Evolutionary conservation across 495 filamentous ascomycete species (phyloP).

Genomic region (Chaetomium tenue): DNA sequence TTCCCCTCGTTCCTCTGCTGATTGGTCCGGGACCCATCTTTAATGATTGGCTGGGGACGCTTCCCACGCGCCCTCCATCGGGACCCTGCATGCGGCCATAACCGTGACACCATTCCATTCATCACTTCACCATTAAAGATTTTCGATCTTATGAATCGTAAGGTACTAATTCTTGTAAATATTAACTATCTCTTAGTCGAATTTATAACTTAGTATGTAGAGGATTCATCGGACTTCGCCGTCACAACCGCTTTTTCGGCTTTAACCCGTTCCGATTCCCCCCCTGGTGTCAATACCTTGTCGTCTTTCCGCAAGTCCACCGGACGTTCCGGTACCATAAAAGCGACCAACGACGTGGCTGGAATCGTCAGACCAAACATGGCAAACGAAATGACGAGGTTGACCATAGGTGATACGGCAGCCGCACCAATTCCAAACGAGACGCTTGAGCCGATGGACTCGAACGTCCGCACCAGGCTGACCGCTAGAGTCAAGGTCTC

Average conservation of each 20-base stretch:
- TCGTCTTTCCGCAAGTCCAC: slow-evolving; percentile 25
- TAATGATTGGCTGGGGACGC: too few species aligned
- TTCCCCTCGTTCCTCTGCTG: too few species aligned
- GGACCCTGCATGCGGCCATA: too few species aligned
- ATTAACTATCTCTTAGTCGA: too few species aligned
- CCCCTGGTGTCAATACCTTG: slow-evolving; percentile 15
- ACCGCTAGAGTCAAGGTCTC: slow-evolving; percentile 49
- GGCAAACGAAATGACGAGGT: slow-evolving; percentile 44
- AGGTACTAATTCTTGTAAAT: too few species aligned
- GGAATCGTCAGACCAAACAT: slow-evolving; percentile 45
- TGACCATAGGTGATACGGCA: slow-evolving; percentile 43
- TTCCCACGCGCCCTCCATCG: too few species aligned
- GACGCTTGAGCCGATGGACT: slow-evolving; percentile 51
- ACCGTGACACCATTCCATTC: too few species aligned
- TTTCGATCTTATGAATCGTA: too few species aligned
- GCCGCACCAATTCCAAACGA: slow-evolving; percentile 51
- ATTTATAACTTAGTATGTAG: neutral
- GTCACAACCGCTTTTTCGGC: neutral
- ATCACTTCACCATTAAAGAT: too few species aligned
- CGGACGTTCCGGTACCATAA: slow-evolving; percentile 41
- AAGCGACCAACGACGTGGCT: slow-evolving; percentile 38
- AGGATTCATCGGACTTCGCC: neutral
- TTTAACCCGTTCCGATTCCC: slow-evolving; percentile 13
- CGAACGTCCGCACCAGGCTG: slow-evolving; percentile 49
- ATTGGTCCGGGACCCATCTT: too few species aligned